Conservation (phyloP, 176 grass and related monocot species). For the Juncus inflexus region DNA sequence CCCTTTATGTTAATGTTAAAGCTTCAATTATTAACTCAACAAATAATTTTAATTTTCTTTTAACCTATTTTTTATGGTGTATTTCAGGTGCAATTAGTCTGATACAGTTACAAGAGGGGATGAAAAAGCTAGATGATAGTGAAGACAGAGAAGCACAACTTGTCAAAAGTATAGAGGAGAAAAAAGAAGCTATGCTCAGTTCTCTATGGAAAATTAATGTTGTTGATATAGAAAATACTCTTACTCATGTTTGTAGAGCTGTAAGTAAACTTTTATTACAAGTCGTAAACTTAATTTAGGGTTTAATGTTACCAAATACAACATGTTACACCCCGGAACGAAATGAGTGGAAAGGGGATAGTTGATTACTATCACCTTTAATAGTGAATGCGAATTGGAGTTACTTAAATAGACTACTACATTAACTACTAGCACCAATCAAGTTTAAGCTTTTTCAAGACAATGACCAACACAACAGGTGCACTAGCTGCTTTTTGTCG, state of each 20-base stretch:
- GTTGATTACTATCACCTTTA: too few species aligned
- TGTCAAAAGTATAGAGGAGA: conserved; percentile 61
- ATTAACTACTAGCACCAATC: too few species aligned
- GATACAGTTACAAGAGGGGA: conserved; percentile 85
- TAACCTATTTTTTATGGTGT: neutral
- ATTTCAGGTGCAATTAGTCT: conserved; percentile 64
- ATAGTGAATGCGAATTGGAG: too few species aligned
- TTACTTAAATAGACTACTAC: too few species aligned
- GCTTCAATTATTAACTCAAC: neutral
- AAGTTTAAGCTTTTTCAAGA: too few species aligned
- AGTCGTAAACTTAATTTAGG: too few species aligned
- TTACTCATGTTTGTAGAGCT: conserved; percentile 75
- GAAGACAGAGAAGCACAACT: conserved; percentile 55
- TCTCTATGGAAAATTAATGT: conserved; percentile 98
- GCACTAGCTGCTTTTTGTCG: too few species aligned
- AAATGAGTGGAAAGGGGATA: too few species aligned
- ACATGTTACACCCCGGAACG: too few species aligned
- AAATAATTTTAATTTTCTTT: too few species aligned
- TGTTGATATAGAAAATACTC: conserved; percentile 75
- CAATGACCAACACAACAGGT: too few species aligned
- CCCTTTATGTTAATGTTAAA: neutral
- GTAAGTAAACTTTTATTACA: conserved; percentile 38
- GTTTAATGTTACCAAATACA: too few species aligned
- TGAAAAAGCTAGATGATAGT: conserved; percentile 62
- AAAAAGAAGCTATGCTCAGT: conserved; percentile 84